Percentiles rank a stretch among this genome's conserved stretches.
These are phyloP conservation scores for Phaeophleospora eucalypticola DNA, from an alignment of 2,329 filamentous ascomycete genomes.

Conservation along the genomic window DNA sequence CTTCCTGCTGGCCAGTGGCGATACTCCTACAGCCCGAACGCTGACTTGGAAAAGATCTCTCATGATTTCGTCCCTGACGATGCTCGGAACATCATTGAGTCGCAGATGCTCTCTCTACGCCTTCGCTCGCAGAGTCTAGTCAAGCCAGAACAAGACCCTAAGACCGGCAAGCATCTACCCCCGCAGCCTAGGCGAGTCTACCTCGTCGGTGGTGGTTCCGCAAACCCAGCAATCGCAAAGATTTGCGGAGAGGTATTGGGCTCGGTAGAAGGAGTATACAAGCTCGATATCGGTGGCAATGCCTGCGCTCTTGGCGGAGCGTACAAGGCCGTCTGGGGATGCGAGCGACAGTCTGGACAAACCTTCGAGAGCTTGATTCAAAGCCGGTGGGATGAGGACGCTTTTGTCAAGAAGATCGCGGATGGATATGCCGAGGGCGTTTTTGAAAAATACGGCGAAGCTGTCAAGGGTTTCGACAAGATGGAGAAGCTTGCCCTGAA, in stretches of 20 bases:
- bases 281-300: slow-evolving; percentile 89
- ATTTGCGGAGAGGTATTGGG: slow-evolving; percentile 86
- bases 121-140: slow-evolving; percentile 79
- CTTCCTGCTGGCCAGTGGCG: slow-evolving; percentile 82
- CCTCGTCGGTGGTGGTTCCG: slow-evolving; percentile 86
- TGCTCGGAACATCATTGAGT: slow-evolving; percentile 83
- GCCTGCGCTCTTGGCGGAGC: slow-evolving; percentile 90
- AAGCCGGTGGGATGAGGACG: slow-evolving; percentile 76
- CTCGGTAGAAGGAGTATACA: slow-evolving; percentile 83
- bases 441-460: slow-evolving; percentile 73
- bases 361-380: slow-evolving; percentile 87
- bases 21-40: slow-evolving; percentile 59
- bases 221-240: slow-evolving; percentile 82
- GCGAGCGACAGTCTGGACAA: slow-evolving; percentile 57
- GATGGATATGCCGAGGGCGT: slow-evolving; percentile 71
- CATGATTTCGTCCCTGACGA: slow-evolving; percentile 57
- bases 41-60: slow-evolving; percentile 38
- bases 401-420: slow-evolving; percentile 76
- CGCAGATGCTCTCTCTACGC: slow-evolving; percentile 87
- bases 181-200: slow-evolving; percentile 86
- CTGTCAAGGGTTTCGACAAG: slow-evolving; percentile 69
- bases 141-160: slow-evolving; percentile 31
- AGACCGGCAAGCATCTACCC: slow-evolving; percentile 56
- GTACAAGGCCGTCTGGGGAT: slow-evolving; percentile 93
- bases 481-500: slow-evolving; percentile 66